Base-by-base conservation (phyloP, 164 flowering plant species). In the Litsea cubeba region DNA sequence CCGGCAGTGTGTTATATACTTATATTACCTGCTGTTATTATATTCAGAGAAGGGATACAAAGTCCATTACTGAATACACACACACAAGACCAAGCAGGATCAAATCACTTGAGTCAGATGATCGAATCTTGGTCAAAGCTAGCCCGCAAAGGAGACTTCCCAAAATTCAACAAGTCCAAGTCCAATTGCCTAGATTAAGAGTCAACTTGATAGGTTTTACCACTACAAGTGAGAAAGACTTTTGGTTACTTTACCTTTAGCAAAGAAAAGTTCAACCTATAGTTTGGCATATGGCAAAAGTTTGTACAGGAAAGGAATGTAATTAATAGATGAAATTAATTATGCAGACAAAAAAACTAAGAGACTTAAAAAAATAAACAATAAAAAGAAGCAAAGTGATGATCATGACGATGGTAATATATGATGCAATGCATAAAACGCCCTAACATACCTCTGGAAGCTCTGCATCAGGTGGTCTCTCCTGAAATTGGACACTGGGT, bases 401-500 rank as follows among this genome's bases (percentile, higher is more conserved):
- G 35, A 30, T 12, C 14, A 51, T 51, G 58, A 51, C 4, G 18
- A 12, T 17, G 18, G 18, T 12, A 51, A 7, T 14, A 12, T 51
- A 12, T 51, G 18, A 51, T 51, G 5, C 18, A 30, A 30, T 30
- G 35, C 58, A 51, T 51, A 17, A 51, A 17, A 51, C 0, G 58
- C 68, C 46, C 18, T 49, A 76, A 73, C 79, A 62, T 22, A 91
- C 94, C 94, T 91, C 94, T 23, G 88, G 90, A 30, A 90, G 80
- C 76, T 88, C 89, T 20, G 90, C 81, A 76, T 90, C 91, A 23
- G 94, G 97, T 23, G 90, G 91, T 12, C 94, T 75, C 75, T 89
- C 94, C 73, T 91, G 94, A 80, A 91, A 91, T 46, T 82, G 90
- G 30, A 87, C 88, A 82, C 97, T 91, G 23, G 94, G 97, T 65